Conservation (phyloP, 805 yeast species). For the Danielia oregonensis region DNA sequence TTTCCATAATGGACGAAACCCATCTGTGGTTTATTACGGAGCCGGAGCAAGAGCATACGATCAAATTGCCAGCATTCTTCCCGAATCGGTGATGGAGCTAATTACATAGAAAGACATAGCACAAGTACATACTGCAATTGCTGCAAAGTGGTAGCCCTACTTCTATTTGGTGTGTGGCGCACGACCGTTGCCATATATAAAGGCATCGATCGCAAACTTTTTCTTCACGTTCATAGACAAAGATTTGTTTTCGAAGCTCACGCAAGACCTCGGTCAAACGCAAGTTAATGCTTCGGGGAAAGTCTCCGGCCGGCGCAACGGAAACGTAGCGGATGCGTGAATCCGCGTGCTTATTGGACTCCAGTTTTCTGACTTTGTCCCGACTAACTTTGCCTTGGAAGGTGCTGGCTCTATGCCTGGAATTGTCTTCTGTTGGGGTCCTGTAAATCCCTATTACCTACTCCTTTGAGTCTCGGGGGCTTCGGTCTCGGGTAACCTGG, state of each 20-base stretch:
- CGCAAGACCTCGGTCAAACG: conserved; percentile 33
- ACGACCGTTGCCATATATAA: conserved; percentile 1
- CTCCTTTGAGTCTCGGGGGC: conserved; percentile 1
- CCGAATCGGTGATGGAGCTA: conserved; percentile 26
- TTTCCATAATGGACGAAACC: conserved; percentile 18
- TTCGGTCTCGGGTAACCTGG: conserved; percentile 14
- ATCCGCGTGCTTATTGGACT: conserved; percentile 9
- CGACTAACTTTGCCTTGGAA: neutral
- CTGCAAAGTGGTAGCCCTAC: neutral
- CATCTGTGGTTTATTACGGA: conserved; percentile 39
- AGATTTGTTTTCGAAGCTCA: conserved; percentile 78
- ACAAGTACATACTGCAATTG: neutral
- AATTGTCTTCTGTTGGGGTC: neutral
- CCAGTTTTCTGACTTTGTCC: neutral
- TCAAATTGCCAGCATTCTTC: conserved; percentile 27
- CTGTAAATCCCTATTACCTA: neutral
- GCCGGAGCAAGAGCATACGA: conserved; percentile 40
- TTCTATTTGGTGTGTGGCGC: neutral
- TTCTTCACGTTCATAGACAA: conserved; percentile 57
- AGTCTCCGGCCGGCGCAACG: conserved; percentile 76
- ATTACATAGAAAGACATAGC: neutral
- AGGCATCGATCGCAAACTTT: too few species aligned
- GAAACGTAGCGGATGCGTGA: conserved; percentile 47
- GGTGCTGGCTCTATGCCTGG: neutral
- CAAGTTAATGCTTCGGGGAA: conserved; percentile 66